phyloP scores from a whole-genome alignment of 768 basidiomycete genomes.

The Tricholoma hemisulphureum region DNA sequence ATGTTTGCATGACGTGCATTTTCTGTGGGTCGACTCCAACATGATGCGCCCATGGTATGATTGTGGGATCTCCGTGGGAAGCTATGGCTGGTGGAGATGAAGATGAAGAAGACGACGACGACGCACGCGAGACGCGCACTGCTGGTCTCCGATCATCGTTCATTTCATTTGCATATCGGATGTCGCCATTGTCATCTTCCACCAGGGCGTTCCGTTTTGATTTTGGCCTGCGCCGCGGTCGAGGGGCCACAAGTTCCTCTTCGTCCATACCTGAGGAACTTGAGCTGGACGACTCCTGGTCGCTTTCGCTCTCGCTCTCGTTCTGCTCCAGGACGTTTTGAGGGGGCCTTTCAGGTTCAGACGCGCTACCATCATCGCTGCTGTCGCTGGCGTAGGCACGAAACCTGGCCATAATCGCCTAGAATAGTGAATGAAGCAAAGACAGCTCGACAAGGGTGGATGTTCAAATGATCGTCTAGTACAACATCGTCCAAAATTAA shows the following conservation, averaged over 20 bases:
- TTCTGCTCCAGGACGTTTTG: slow-evolving; percentile 26
- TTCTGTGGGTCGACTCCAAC: slow-evolving; percentile 81
- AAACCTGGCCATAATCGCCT: slow-evolving; percentile 59
- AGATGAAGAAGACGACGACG: slow-evolving; percentile 32
- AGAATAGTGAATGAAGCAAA: slow-evolving; percentile 1
- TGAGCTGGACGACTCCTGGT: slow-evolving; percentile 36
- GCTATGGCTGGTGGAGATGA: slow-evolving; percentile 35
- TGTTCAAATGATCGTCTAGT: slow-evolving; percentile 3
- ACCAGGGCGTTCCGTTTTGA: slow-evolving; percentile 45
- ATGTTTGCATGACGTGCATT: slow-evolving; percentile 92
- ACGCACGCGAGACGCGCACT: slow-evolving; percentile 30
- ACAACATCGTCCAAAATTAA: background rate
- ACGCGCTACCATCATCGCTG: slow-evolving; percentile 42
- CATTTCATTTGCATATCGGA: slow-evolving; percentile 44
- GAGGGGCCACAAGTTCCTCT: slow-evolving; percentile 40
- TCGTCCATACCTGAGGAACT: slow-evolving; percentile 49
- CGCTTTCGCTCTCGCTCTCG: slow-evolving; percentile 37
- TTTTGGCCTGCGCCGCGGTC: slow-evolving; percentile 19
- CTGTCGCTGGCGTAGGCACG: slow-evolving; percentile 63
- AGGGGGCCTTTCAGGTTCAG: slow-evolving; percentile 22
- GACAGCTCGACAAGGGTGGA: background rate
- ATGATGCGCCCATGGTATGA: slow-evolving; percentile 71
- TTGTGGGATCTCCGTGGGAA: slow-evolving; percentile 41
- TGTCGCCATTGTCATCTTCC: slow-evolving; percentile 55
- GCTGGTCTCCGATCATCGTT: slow-evolving; percentile 15